phyloP scores from a whole-genome alignment of 2,329 filamentous ascomycete genomes.

The Alternaria gaisen region DNA sequence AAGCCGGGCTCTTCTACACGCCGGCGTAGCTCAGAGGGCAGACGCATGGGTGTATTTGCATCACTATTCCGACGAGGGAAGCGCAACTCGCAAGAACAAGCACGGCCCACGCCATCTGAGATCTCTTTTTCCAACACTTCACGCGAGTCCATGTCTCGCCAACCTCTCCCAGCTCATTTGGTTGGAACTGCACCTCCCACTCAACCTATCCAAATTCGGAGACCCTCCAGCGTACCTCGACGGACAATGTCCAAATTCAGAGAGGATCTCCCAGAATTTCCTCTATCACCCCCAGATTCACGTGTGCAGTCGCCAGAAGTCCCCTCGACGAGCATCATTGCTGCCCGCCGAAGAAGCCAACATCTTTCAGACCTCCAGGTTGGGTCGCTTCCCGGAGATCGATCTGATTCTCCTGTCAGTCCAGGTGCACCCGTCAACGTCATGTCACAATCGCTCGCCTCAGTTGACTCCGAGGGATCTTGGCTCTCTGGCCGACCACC shows the following conservation, averaged over 20 bases:
- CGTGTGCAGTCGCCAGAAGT: conserved; percentile 80
- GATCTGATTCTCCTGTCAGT: conserved; percentile 56
- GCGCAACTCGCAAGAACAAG: conserved; percentile 59
- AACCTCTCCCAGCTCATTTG: conserved; percentile 61
- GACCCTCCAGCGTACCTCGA: conserved; percentile 69
- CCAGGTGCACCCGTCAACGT: conserved; percentile 43
- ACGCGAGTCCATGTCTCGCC: conserved; percentile 79
- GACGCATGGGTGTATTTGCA: conserved; percentile 47
- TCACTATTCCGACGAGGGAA: conserved; percentile 75
- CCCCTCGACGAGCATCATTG: conserved; percentile 55
- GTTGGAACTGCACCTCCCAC: conserved; percentile 50
- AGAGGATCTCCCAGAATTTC: conserved; percentile 88
- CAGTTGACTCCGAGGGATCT: conserved; percentile 92
- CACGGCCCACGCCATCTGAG: conserved; percentile 70
- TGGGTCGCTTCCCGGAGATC: conserved; percentile 37
- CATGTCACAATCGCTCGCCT: conserved; percentile 86
- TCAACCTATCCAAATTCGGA: conserved; percentile 53
- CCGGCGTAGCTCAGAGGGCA: conserved; percentile 47
- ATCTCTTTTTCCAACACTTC: conserved; percentile 83
- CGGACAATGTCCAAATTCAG: conserved; percentile 90
- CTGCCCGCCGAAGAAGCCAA: conserved; percentile 52
- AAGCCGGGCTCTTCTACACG: conserved; percentile 35
- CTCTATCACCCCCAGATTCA: conserved; percentile 85
- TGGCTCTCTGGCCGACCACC: conserved; percentile 85
- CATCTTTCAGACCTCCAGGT: conserved; percentile 46